These are phyloP conservation scores for Hypoxylon sp. DNA, from an alignment of 2,329 filamentous ascomycete species.

Conservation along the genomic window DNA sequence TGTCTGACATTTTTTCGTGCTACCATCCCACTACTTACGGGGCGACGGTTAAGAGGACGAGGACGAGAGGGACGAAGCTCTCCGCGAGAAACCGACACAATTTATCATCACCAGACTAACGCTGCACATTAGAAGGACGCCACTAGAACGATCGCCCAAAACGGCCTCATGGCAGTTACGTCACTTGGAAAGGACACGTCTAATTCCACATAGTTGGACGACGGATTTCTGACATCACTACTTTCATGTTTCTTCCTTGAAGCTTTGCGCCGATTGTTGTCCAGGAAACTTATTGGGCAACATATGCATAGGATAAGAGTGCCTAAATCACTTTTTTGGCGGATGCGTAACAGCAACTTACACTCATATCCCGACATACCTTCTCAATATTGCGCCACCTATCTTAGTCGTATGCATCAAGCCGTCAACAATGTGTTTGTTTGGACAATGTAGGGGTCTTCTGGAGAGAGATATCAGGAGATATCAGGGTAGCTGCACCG, in stretches of 20 bases:
- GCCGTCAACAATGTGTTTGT: slow-evolving; percentile 35
- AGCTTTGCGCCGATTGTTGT: slow-evolving; percentile 20
- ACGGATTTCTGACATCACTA: slow-evolving; percentile 43
- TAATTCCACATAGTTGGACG: slow-evolving; percentile 27
- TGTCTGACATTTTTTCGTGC: slow-evolving; percentile 41
- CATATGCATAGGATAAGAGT: slow-evolving; percentile 25
- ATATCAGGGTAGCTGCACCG: slow-evolving; percentile 30
- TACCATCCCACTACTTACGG: slow-evolving; percentile 40
- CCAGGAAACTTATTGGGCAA: slow-evolving; percentile 31
- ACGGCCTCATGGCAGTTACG: slow-evolving; percentile 37
- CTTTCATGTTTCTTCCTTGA: slow-evolving; percentile 24
- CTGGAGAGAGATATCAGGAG: slow-evolving; percentile 21
- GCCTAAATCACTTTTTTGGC: slow-evolving; percentile 15
- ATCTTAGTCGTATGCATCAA: slow-evolving; percentile 37
- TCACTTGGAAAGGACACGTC: slow-evolving; percentile 34
- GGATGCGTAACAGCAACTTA: slow-evolving; percentile 25
- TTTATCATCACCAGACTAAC: slow-evolving; percentile 37
- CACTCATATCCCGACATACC: slow-evolving; percentile 30
- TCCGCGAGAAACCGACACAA: slow-evolving; percentile 39
- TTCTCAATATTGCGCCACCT: slow-evolving; percentile 37
- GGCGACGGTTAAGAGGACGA: slow-evolving; percentile 26
- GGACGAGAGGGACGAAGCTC: slow-evolving; percentile 28
- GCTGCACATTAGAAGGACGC: slow-evolving; percentile 35
- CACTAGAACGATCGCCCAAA: slow-evolving; percentile 36
- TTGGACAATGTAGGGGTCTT: slow-evolving; percentile 17